These are phyloP conservation scores for Fusarium oligoseptatum DNA, from an alignment of 2,329 filamentous ascomycete genomes.

Conservation along the genomic window DNA sequence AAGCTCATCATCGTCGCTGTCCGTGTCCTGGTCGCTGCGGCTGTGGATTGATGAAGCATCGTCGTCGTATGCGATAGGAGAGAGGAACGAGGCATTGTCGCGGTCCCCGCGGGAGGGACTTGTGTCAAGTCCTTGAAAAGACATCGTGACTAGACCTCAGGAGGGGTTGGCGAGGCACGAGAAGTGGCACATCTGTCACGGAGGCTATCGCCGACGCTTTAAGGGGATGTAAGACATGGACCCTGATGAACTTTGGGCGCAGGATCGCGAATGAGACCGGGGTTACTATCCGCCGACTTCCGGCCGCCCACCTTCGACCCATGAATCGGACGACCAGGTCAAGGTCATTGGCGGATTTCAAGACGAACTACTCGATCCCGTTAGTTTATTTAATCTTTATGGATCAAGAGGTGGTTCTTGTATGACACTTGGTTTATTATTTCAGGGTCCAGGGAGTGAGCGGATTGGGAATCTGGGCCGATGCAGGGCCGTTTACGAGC, in stretches of 20 bases:
- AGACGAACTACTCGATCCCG: conserved; percentile 6
- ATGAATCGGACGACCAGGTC: conserved; percentile 14
- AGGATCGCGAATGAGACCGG: conserved; percentile 37
- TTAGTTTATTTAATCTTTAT: conserved; percentile 5
- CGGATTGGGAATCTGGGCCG: neutral
- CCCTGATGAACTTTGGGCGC: conserved; percentile 31
- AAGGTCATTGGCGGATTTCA: conserved; percentile 24
- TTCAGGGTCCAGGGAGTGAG: neutral
- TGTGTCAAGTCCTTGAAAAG: conserved; percentile 41
- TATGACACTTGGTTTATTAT: conserved; percentile 10
- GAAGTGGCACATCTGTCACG: conserved; percentile 20
- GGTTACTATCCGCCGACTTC: conserved; percentile 41
- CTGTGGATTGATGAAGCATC: conserved; percentile 77
- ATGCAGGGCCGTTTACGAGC: neutral
- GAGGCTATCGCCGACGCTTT: conserved; percentile 18
- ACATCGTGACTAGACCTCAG: conserved; percentile 36
- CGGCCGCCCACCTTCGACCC: conserved; percentile 19
- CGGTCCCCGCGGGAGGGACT: conserved; percentile 37
- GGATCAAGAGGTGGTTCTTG: conserved; percentile 4
- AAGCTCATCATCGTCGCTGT: conserved; percentile 81
- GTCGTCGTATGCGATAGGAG: conserved; percentile 74
- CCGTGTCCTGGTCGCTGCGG: conserved; percentile 79
- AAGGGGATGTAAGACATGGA: conserved; percentile 39
- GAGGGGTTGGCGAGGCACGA: conserved; percentile 37
- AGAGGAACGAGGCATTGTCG: conserved; percentile 66